Conservation (phyloP, 495 filamentous ascomycete species). For the Xeromyces bisporus region DNA sequence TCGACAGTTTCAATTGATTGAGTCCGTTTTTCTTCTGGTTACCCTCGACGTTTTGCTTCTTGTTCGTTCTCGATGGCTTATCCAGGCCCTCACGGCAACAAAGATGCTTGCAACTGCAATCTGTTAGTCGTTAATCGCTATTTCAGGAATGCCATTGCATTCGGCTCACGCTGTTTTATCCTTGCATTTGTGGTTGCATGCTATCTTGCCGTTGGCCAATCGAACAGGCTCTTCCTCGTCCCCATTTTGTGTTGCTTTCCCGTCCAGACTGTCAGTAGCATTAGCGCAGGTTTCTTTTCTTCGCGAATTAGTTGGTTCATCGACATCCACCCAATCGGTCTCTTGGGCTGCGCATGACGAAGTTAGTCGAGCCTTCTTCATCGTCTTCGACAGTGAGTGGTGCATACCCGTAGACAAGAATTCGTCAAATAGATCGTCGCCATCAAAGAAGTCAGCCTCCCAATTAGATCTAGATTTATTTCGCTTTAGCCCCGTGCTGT, state of each 20-base stretch:
- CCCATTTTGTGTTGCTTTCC: constrained; percentile 4
- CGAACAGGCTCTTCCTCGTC: constrained; percentile 28
- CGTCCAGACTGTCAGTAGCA: too few relatives aligned
- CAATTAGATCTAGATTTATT: constrained; percentile 1
- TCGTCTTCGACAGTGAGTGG: too few relatives aligned
- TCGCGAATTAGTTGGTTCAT: constrained; percentile 1
- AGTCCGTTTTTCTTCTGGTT: constrained; percentile 9
- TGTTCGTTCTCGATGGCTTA: constrained; percentile 49
- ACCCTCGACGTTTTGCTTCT: constrained; percentile 9
- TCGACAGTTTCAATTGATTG: constrained; percentile 15
- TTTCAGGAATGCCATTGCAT: too few relatives aligned
- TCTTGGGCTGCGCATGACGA: constrained; percentile 5
- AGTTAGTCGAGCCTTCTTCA: too few relatives aligned
- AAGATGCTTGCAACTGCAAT: constrained; percentile 50
- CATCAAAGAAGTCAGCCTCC: constrained; percentile 34
- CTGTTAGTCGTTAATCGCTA: constrained; percentile 13
- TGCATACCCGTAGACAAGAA: constrained; percentile 26
- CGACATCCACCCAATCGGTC: constrained; percentile 9
- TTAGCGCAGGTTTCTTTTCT: too few relatives aligned
- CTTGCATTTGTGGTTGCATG: constrained; percentile 73
- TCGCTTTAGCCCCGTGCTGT: constrained; percentile 3
- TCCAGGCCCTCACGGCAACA: constrained; percentile 84
- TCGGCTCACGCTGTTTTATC: constrained; percentile 43
- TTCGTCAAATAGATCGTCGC: constrained; percentile 39
- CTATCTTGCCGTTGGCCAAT: constrained; percentile 71